A percentile compares a stretch with the other conserved stretches of the same genome.
Evolutionary conservation across 257 asterid genomes (phyloP).

Genomic region (Penstemon eatonii): DNA sequence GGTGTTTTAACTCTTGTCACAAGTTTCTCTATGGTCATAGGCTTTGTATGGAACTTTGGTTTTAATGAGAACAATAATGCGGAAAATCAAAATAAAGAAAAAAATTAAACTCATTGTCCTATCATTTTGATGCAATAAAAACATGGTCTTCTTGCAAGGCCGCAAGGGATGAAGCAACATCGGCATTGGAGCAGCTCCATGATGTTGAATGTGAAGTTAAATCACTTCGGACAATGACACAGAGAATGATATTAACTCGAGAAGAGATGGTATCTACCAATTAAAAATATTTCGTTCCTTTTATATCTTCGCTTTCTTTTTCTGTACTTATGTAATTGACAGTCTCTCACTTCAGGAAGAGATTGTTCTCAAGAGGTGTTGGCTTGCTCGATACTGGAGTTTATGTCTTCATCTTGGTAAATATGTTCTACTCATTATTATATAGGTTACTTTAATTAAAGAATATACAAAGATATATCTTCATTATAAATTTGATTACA

Average conservation of each 20-base stretch:
- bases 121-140: too few species aligned
- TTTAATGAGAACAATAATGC: too few species aligned
- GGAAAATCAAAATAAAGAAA: too few species aligned
- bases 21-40: not conserved
- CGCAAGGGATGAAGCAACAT: slow-evolving; percentile 74
- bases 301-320: slow-evolving; percentile 25
- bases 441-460: too few species aligned
- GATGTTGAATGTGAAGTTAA: slow-evolving; percentile 52
- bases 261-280: slow-evolving; percentile 74
- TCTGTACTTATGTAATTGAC: slow-evolving; percentile 45
- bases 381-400: slow-evolving; percentile 94
- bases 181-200: slow-evolving; percentile 60
- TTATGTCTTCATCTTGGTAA: slow-evolving; percentile 70
- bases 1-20: not conserved
- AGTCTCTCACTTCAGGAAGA: slow-evolving; percentile 71
- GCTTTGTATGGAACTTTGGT: not conserved
- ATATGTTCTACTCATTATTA: not conserved
- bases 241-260: slow-evolving; percentile 69
- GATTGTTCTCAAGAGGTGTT: slow-evolving; percentile 86
- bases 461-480: too few species aligned
- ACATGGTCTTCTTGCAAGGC: slow-evolving; percentile 37
- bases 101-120: too few species aligned
- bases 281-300: slow-evolving; percentile 11
- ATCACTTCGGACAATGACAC: slow-evolving; percentile 57
- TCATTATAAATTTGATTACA: too few species aligned